Evolutionary conservation across 306 rosid species (phyloP).

Genomic region (Gleditsia sinensis): DNA sequence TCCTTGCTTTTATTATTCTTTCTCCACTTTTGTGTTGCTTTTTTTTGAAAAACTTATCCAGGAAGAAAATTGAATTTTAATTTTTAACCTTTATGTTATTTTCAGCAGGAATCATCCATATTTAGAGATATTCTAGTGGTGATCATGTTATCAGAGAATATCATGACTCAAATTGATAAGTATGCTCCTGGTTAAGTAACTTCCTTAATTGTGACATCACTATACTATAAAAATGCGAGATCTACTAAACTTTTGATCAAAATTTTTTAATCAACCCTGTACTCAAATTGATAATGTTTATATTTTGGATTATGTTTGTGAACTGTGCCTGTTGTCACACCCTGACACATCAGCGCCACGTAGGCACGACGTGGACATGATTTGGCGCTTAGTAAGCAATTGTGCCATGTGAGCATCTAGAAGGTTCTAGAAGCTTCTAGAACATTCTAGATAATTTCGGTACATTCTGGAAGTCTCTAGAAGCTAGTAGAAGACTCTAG

Average conservation of each 20-base stretch:
- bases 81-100: constrained; percentile 6
- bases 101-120: constrained; percentile 83
- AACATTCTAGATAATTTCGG: no score
- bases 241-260: neutral
- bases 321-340: no score
- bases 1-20: neutral
- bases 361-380: no score
- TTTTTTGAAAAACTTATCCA: neutral
- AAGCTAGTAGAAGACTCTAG: no score
- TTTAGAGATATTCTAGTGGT: constrained; percentile 92
- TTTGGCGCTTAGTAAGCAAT: no score
- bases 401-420: no score
- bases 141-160: constrained; percentile 92
- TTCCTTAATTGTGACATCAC: no score
- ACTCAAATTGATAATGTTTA: neutral
- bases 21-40: neutral
- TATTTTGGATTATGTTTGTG: neutral
- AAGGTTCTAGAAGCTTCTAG: no score
- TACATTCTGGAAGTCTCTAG: no score
- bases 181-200: constrained; percentile 38
- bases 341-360: no score
- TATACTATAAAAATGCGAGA: neutral
- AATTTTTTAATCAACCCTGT: neutral
- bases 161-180: constrained; percentile 89
- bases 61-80: constrained; percentile 18